Conservation (phyloP, 2,329 filamentous ascomycete species). For the Alternaria sp. region DNA sequence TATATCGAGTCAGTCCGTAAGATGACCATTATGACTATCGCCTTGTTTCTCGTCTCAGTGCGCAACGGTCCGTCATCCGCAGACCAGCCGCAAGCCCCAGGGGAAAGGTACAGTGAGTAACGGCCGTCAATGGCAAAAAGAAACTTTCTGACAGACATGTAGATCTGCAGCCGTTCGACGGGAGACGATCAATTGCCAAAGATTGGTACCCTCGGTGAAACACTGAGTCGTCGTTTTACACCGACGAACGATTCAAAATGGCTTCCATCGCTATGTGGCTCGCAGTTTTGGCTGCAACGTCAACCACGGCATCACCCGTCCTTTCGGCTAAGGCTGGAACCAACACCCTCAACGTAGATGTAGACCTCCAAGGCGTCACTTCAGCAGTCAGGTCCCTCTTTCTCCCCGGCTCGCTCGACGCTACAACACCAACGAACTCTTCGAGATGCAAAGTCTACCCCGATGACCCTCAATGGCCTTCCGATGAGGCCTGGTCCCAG, state of each 20-base stretch:
- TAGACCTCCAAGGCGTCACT: constrained; percentile 28
- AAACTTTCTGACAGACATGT: constrained; percentile 9
- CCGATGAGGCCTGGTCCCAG: constrained; percentile 51
- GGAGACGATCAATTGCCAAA: constrained; percentile 12
- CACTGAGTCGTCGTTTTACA: neutral
- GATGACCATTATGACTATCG: constrained; percentile 2
- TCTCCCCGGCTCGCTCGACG: constrained; percentile 11
- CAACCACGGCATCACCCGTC: constrained; percentile 28
- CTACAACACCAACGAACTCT: constrained; percentile 14
- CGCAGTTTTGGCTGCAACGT: constrained; percentile 29
- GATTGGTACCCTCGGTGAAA: neutral
- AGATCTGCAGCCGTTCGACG: constrained; percentile 16
- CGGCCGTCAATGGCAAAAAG: neutral
- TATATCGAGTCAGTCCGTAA: constrained; percentile 7
- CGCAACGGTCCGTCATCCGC: constrained; percentile 11
- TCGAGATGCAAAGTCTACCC: constrained; percentile 58
- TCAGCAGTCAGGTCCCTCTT: constrained; percentile 31
- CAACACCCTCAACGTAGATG: constrained; percentile 18
- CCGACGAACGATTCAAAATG: constrained; percentile 17
- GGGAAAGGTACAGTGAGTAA: constrained; percentile 3
- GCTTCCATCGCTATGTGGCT: constrained; percentile 26
- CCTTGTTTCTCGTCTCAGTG: constrained; percentile 8
- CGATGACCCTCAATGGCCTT: constrained; percentile 57
- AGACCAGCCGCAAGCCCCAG: constrained; percentile 5
- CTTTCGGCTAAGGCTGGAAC: constrained; percentile 8